These are phyloP conservation scores for Takakia lepidozioides DNA, from an alignment of 225 moss, liverwort and hornwort genomes.

Conservation along the genomic window DNA sequence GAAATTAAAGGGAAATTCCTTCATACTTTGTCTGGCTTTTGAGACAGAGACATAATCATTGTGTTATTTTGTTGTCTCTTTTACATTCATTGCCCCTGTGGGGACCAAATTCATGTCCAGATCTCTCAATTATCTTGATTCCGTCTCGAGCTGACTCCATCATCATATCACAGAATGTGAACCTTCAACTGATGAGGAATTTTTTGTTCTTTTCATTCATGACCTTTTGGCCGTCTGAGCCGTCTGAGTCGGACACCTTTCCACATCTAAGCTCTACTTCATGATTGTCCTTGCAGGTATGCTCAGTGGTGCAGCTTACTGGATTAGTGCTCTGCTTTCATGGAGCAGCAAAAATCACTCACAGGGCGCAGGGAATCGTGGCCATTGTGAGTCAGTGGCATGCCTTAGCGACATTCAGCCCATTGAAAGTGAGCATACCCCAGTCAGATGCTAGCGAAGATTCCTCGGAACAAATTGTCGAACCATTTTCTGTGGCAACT, in stretches of 20 bases:
- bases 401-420: conserved; percentile 76
- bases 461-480: conserved; percentile 24
- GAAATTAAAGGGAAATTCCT: too few species aligned
- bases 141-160: too few species aligned
- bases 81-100: too few species aligned
- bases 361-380: conserved; percentile 70
- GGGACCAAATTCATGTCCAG: too few species aligned
- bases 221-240: conserved; percentile 18
- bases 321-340: conserved; percentile 70
- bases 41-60: too few species aligned
- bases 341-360: conserved; percentile 86
- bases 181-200: neutral
- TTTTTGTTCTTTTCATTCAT: neutral
- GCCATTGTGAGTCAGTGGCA: conserved; percentile 94
- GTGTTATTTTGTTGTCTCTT: too few species aligned
- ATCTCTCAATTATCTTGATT: too few species aligned
- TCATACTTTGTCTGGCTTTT: too few species aligned
- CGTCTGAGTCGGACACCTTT: neutral
- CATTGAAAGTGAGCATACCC: conserved; percentile 27
- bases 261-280: neutral
- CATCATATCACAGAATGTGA: too few species aligned
- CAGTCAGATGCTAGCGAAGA: too few species aligned
- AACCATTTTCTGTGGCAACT: too few species aligned
- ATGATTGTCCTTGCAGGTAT: conserved; percentile 54
- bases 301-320: conserved; percentile 74